Evolutionary conservation across 2,329 filamentous ascomycete species (phyloP), one percentile per base, ranked within the genome.

Genomic region (Mollisia scopiformis): DNA sequence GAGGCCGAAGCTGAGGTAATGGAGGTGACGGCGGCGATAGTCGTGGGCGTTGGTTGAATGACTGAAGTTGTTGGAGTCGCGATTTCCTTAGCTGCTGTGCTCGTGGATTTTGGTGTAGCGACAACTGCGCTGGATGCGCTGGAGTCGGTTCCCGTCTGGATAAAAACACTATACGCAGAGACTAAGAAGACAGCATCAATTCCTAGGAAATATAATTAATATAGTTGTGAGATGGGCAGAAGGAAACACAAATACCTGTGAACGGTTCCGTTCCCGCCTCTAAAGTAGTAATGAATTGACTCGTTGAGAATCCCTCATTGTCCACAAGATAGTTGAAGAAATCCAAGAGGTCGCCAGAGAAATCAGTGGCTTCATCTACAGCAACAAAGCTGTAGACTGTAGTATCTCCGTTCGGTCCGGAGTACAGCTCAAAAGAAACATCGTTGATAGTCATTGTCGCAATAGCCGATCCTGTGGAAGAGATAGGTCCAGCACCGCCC

Each of bases 381-480:
- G 75, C 81, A 6, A 86, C 82, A 63, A 86, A 90, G 68, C 82
- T 85, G 75, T 81, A 89, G 11, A 90, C 86, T 3, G 79, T 83
- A 73, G 80, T 87, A 55, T 75, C 72, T 28, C 84, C 83, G 66
- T 89, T 88, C n/a, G 73, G 74, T n/a, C 87, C 87, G 59, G 78
- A 78, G 75, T 81, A 89, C 52, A 90, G 75, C 56, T 84, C 80
- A 80, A 82, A 90, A n/a, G 69, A 74, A 30, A 75, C 72, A 41
- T 83, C 85, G 39, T 73, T 83, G 59, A 89, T 77, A 13, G 77
- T 83, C 13, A 81, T 76, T 1, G 79, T 85, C 2, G 81, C 84
- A 64, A 88, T 77, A 6, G 83, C 67, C 19, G 75, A 76, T 54
- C 84, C 84, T 31, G 78, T 81, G 57, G 75, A 72, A 55, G 79